Evolutionary conservation across 2,329 filamentous ascomycete genomes (phyloP).

Genomic region (Metarhizium sp.): DNA sequence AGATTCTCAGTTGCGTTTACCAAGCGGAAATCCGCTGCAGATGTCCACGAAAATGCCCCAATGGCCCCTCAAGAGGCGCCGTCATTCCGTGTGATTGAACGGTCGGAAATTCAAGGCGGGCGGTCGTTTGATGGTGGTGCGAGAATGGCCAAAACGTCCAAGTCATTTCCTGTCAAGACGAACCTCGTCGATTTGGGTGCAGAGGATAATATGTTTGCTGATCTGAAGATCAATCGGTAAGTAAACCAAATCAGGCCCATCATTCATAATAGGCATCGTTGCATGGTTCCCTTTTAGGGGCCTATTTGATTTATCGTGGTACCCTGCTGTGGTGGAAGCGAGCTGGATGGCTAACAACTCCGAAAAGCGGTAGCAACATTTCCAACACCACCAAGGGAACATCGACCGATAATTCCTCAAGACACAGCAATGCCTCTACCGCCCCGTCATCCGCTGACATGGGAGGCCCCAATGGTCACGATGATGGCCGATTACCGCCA

Average conservation of each 20-base stretch:
- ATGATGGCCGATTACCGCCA: conserved; percentile 17
- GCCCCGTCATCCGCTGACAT: conserved; percentile 46
- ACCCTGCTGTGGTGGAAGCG: not conserved
- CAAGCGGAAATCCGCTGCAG: conserved; percentile 51
- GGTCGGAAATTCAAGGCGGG: conserved; percentile 32
- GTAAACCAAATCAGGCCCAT: conserved; percentile 16
- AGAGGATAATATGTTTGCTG: conserved; percentile 51
- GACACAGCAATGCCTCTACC: conserved; percentile 54
- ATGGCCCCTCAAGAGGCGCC: conserved; percentile 32
- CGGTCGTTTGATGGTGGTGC: conserved; percentile 43
- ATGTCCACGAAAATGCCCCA: conserved; percentile 43
- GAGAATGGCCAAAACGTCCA: conserved; percentile 29
- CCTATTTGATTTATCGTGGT: not conserved
- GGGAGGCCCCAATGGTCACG: conserved; percentile 14
- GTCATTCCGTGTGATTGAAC: conserved; percentile 51
- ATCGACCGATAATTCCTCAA: conserved; percentile 51
- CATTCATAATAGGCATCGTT: not conserved
- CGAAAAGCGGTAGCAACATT: conserved; percentile 45
- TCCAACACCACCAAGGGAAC: conserved; percentile 53
- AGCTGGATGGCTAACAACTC: conserved; percentile 20
- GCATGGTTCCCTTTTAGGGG: conserved; percentile 9
- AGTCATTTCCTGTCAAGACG: conserved; percentile 27
- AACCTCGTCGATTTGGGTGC: conserved; percentile 30
- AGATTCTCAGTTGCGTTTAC: conserved; percentile 51
- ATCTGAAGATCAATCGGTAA: conserved; percentile 46